Evolutionary conservation across 345 rosid genomes (phyloP).

Genomic region (Arabis alpina): DNA sequence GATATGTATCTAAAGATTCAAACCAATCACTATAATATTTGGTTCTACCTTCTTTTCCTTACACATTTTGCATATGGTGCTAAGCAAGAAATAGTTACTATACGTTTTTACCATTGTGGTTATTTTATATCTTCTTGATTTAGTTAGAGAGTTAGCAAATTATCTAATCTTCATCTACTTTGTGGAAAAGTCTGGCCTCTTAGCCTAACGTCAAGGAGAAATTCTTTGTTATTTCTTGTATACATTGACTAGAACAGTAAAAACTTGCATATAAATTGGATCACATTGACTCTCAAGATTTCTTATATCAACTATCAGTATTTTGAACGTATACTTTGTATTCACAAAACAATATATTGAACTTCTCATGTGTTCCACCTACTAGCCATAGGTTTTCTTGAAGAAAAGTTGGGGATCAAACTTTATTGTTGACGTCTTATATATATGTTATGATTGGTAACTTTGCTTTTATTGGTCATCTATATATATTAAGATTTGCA

Average conservation of each 20-base stretch:
- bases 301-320: no score
- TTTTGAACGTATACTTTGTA: no score
- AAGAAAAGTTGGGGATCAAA: no score
- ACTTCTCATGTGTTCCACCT: no score
- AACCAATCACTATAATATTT: conserved; percentile 11
- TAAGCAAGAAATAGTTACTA: background rate
- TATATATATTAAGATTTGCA: background rate
- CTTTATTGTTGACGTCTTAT: no score
- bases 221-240: background rate
- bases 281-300: background rate
- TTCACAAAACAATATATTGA: no score
- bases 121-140: conserved; percentile 18
- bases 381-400: no score
- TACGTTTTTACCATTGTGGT: conserved; percentile 5
- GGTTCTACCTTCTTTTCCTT: background rate
- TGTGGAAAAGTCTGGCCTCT: conserved; percentile 27
- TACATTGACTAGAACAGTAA: conserved; percentile 19
- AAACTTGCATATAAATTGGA: background rate
- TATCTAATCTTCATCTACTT: conserved; percentile 3
- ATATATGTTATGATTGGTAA: no score
- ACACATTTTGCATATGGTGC: conserved; percentile 14
- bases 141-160: background rate
- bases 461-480: conserved; percentile 1
- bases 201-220: background rate
- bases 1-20: conserved; percentile 45